Evolutionary conservation across 257 asterid species (phyloP).

Genomic region (Cinchona pubescens): DNA sequence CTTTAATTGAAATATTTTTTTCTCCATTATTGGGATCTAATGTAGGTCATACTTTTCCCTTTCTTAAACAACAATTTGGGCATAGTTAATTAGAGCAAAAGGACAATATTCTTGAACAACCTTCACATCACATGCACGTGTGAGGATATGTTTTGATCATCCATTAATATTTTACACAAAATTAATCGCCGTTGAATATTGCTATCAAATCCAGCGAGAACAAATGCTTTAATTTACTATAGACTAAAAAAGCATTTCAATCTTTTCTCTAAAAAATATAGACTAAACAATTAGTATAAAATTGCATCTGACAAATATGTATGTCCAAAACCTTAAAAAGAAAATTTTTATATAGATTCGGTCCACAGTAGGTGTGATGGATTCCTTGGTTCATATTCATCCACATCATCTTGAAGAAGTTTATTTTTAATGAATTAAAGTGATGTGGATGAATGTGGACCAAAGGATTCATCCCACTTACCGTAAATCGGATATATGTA

Average conservation of each 20-base stretch:
- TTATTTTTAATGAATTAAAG: too few species aligned
- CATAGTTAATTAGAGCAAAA: not conserved
- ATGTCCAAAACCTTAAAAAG: not conserved
- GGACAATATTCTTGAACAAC: not conserved
- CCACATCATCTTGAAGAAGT: too few species aligned
- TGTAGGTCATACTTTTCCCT: not conserved
- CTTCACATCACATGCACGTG: slow-evolving; percentile 9
- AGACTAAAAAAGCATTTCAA: not conserved
- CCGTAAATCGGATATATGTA: too few species aligned
- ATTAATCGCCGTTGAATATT: not conserved
- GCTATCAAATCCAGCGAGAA: not conserved
- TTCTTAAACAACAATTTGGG: not conserved
- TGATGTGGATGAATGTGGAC: too few species aligned
- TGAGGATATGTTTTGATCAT: not conserved
- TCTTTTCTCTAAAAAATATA: not conserved
- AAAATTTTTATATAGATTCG: too few species aligned
- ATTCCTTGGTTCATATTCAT: too few species aligned
- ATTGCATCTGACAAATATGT: too few species aligned
- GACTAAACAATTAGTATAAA: not conserved
- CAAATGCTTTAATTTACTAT: not conserved
- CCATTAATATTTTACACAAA: not conserved
- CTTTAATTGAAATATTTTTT: too few species aligned
- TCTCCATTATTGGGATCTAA: not conserved
- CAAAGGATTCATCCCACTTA: too few species aligned
- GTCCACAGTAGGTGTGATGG: too few species aligned